phyloP scores from a whole-genome alignment of 2,329 filamentous ascomycete species.

The Aspergillus sp. region DNA sequence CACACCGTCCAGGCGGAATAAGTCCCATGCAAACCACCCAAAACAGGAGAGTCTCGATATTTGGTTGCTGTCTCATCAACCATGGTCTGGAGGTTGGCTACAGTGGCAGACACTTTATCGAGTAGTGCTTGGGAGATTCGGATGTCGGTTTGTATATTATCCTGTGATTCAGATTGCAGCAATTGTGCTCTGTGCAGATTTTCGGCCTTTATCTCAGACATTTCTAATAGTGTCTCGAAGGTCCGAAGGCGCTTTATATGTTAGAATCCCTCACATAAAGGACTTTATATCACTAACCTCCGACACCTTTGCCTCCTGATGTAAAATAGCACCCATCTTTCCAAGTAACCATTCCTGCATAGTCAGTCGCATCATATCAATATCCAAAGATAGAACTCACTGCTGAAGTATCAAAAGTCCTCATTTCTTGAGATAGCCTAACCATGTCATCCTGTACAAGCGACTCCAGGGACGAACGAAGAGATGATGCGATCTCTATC shows the following conservation, averaged over 20 bases:
- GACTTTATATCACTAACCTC: slow-evolving; percentile 18
- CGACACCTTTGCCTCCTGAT: slow-evolving; percentile 28
- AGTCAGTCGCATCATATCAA: slow-evolving; percentile 4
- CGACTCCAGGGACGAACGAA: slow-evolving; percentile 27
- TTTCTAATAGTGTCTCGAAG: slow-evolving; percentile 27
- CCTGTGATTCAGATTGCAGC: slow-evolving; percentile 28
- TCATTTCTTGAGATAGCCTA: slow-evolving; percentile 22
- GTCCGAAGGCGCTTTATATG: slow-evolving; percentile 26
- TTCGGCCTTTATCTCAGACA: slow-evolving; percentile 26
- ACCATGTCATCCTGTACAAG: slow-evolving; percentile 25
- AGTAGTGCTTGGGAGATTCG: slow-evolving; percentile 26
- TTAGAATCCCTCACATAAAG: slow-evolving; percentile 12
- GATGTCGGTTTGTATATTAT: slow-evolving; percentile 19
- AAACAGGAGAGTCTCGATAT: slow-evolving; percentile 13
- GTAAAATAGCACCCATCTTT: slow-evolving; percentile 20
- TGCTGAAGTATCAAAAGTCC: slow-evolving; percentile 27
- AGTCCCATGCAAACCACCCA: slow-evolving; percentile 11
- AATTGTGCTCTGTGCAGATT: slow-evolving; percentile 27
- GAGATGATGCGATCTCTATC: slow-evolving; percentile 21
- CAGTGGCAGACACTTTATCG: slow-evolving; percentile 20
- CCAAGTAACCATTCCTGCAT: slow-evolving; percentile 26
- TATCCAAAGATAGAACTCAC: slow-evolving; percentile 17
- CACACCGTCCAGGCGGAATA: slow-evolving; percentile 19
- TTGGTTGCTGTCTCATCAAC: slow-evolving; percentile 24
- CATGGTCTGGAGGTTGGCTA: slow-evolving; percentile 24